Evolutionary conservation across 2,329 filamentous ascomycete species (phyloP), one percentile per base, ranked within the genome.

Genomic region (Fusarium coicis): DNA sequence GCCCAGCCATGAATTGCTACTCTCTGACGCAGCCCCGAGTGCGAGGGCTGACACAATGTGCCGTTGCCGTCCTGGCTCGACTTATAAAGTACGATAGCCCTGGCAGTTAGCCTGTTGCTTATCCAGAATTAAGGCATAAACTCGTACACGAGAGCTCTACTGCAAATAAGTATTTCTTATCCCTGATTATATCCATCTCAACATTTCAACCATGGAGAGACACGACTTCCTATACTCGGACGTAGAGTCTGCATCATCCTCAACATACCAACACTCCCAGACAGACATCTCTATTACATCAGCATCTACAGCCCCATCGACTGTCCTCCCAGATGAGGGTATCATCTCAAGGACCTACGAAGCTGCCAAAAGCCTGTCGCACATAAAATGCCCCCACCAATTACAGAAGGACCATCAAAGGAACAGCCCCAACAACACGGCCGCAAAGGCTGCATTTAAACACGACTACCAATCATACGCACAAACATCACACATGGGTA

Each of bases 401-500:
- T 10, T 18, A 8, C 46, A 15, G 15, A 36, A 21, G 15, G 46
- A 40, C 2, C 12, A 14, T 10, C 34, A 46, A 19, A 37, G 7
- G 5, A 40, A 50, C 16, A 10, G 30, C 12, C 4, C 15, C 4
- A 26, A n/a, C 9, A 42, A 14, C n/a, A 30, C 39, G 7, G 4
- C 36, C 11, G 6, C 30, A 10, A 26, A 28, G 7, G 28, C 60
- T 5, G 49, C 40, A 9, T 67, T 67, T 40, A 47, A 47, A 4
- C 46, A 44, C 26, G 61, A 34, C 9, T 67, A 67, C 10, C 39
- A 50, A 15, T 47, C 36, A 7, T 36, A 67, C n/a, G 63, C 53
- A 7, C 55, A 52, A n/a, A 67, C 63, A 10, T 60, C 66, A 12
- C 66, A 68, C 37, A 68, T 68, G 66, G 66, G 66, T 4, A 55